Conservation (phyloP, 164 flowering plant species). For the Hamamelis virginiana region DNA sequence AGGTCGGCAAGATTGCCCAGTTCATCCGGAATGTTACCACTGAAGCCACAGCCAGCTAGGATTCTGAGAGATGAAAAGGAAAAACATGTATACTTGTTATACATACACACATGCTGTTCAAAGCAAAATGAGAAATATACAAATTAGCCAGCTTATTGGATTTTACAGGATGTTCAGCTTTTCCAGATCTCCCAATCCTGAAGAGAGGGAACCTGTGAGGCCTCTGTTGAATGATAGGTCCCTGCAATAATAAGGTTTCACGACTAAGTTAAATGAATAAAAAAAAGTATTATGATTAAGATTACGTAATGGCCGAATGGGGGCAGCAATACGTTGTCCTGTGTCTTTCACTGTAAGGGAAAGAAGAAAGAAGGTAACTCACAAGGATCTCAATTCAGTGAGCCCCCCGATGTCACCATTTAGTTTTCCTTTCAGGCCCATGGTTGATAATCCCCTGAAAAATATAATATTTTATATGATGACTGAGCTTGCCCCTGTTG, state of each 20-base stretch:
- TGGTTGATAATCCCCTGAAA: conserved; percentile 72
- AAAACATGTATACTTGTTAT: not conserved
- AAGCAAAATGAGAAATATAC: not conserved
- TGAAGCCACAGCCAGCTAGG: conserved; percentile 81
- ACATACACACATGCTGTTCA: not conserved
- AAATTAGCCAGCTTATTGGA: not conserved
- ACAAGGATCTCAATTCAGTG: conserved; percentile 71
- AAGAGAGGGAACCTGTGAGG: conserved; percentile 66
- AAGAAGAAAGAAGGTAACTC: conserved; percentile 26
- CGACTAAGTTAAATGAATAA: not conserved
- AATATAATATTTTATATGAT: not conserved
- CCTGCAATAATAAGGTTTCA: conserved; percentile 36
- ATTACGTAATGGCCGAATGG: not conserved
- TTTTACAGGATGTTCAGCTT: conserved; percentile 74
- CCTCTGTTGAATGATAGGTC: conserved; percentile 77
- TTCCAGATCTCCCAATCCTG: conserved; percentile 60
- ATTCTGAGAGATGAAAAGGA: conserved; percentile 45
- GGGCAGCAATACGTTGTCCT: too few species aligned
- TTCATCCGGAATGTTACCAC: conserved; percentile 72
- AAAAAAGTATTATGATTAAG: not conserved
- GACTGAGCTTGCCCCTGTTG: not conserved
- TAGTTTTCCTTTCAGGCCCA: conserved; percentile 67
- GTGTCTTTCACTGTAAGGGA: not conserved
- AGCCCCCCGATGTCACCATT: conserved; percentile 79
- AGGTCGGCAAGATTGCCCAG: conserved; percentile 68